These are phyloP conservation scores for Cyclotella distinguenda DNA, from an alignment of 108 stramenopile genomes.

Conservation along the genomic window DNA sequence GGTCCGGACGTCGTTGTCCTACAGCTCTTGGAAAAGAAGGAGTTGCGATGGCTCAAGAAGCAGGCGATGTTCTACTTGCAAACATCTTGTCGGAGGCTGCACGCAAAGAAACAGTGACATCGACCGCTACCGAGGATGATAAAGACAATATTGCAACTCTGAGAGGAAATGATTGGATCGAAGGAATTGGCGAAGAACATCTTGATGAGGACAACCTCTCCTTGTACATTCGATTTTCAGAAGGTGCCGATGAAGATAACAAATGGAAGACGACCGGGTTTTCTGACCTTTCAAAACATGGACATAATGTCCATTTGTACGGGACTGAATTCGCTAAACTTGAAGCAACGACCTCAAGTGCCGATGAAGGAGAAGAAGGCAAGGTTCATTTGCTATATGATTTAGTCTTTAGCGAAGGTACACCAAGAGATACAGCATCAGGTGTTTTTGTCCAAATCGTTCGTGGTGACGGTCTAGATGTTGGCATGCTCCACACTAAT, in stretches of 20 bases:
- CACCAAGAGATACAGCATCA: constrained; percentile 48
- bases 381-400: constrained; percentile 84
- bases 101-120: constrained; percentile 39
- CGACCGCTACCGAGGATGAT: constrained; percentile 19
- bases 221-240: constrained; percentile 80
- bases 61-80: constrained; percentile 74
- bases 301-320: constrained; percentile 55
- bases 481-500: constrained; percentile 75
- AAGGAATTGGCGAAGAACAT: constrained; percentile 81
- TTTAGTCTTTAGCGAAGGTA: constrained; percentile 68
- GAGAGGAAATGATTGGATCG: constrained; percentile 67
- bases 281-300: constrained; percentile 68
- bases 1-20: constrained; percentile 78
- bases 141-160: constrained; percentile 2
- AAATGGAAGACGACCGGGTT: constrained; percentile 73
- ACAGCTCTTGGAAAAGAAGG: constrained; percentile 79
- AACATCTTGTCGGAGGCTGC: constrained; percentile 65
- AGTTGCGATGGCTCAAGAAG: constrained; percentile 64
- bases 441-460: constrained; percentile 63
- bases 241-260: constrained; percentile 78
- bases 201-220: constrained; percentile 88
- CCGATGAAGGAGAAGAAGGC: constrained; percentile 85
- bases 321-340: constrained; percentile 50
- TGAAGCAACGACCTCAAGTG: constrained; percentile 72
- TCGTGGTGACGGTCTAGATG: constrained; percentile 78